A percentile compares a stretch with the other conserved stretches of the same genome.
phyloP scores from a whole-genome alignment of 257 asterid genomes.

The Solanum peruvianum region DNA sequence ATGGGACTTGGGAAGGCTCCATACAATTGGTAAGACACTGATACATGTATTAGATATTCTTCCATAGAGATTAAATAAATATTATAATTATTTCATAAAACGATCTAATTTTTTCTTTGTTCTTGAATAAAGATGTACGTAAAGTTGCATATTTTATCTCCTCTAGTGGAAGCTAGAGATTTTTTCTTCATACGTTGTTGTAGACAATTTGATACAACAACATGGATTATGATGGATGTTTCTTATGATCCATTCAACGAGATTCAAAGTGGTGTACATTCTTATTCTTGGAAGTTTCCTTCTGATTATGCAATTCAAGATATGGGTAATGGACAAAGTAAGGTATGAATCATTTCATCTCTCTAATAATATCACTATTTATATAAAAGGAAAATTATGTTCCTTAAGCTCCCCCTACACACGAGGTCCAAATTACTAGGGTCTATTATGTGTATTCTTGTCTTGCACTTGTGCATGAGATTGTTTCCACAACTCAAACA shows the following conservation, averaged over 20 bases:
- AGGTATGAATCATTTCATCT: conserved; percentile 14
- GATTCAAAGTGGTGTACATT: conserved; percentile 21
- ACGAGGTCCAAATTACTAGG: neutral
- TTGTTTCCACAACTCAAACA: neutral
- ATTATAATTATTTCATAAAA: neutral
- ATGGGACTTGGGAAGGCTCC: conserved; percentile 31
- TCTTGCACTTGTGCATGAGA: accelerated
- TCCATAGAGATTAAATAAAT: neutral
- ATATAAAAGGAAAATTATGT: neutral
- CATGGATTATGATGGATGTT: conserved; percentile 56
- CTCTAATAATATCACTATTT: neutral
- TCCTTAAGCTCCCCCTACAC: neutral
- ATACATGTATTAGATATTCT: neutral
- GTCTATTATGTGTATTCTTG: neutral
- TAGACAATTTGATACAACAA: conserved; percentile 26
- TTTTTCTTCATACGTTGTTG: conserved; percentile 44
- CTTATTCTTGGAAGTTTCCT: conserved; percentile 51
- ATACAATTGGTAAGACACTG: conserved; percentile 2
- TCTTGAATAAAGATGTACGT: conserved; percentile 39
- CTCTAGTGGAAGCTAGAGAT: conserved; percentile 48
- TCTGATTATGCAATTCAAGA: conserved; percentile 66
- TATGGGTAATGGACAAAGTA: conserved; percentile 41
- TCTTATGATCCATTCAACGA: conserved; percentile 38
- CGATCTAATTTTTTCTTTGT: neutral
- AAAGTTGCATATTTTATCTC: conserved; percentile 2